phyloP scores from a whole-genome alignment of 768 basidiomycete species.

The Leccinum barrowsii region DNA sequence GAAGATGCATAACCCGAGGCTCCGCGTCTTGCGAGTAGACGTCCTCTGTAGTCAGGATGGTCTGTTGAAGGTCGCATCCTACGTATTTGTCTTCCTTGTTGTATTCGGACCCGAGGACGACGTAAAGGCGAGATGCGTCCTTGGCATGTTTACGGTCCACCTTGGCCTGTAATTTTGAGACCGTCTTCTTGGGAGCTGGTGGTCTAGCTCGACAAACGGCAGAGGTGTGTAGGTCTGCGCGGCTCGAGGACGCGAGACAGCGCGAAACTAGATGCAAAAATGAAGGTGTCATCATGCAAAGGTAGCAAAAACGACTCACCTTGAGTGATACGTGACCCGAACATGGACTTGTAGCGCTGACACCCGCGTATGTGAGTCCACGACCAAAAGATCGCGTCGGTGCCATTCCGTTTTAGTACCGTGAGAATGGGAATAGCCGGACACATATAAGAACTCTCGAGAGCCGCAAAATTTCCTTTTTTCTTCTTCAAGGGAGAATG shows the following conservation, averaged over 20 bases:
- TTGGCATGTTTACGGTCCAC: conserved; percentile 36
- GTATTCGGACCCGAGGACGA: conserved; percentile 70
- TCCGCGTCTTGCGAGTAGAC: conserved; percentile 29
- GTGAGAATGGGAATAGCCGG: conserved; percentile 36
- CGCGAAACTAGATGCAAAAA: conserved; percentile 31
- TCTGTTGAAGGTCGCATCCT: conserved; percentile 59
- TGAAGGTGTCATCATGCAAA: background rate
- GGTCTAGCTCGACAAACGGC: conserved; percentile 35
- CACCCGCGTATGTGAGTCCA: background rate
- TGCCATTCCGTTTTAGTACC: conserved; percentile 7
- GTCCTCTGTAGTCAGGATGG: conserved; percentile 55
- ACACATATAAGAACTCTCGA: conserved; percentile 21
- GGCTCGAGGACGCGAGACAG: conserved; percentile 39
- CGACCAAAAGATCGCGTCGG: background rate
- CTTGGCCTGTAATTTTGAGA: conserved; percentile 45
- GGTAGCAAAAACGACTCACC: conserved; percentile 5
- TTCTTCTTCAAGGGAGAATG: conserved; percentile 46
- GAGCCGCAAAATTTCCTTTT: background rate
- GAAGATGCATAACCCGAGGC: conserved; percentile 25
- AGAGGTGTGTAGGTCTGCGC: conserved; percentile 48
- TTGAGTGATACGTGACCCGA: conserved; percentile 23
- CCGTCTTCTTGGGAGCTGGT: conserved; percentile 38
- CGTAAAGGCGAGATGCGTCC: conserved; percentile 50
- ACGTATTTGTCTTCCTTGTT: conserved; percentile 67
- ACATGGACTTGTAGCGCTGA: conserved; percentile 19